Evolutionary conservation across 2,329 filamentous ascomycete genomes (phyloP), one percentile per base, ranked within the genome.

Genomic region (Aureobasidium leucospermi): DNA sequence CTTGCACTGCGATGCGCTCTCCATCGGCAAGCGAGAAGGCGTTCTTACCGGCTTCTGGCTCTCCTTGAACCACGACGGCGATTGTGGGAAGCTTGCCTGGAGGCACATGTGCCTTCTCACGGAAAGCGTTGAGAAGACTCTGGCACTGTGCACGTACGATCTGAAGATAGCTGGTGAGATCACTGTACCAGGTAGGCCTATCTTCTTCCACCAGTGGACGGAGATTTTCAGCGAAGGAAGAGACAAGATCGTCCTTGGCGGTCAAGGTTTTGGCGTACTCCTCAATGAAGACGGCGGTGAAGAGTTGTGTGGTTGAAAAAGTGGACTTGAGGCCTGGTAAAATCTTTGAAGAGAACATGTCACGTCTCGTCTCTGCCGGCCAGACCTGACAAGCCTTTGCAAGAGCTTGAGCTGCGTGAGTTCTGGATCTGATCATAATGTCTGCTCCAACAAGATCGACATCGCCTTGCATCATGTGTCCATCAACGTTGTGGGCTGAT

Each of bases 401-500:
- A 73, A 99, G 85, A 2, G 94, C 94, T 68, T 83, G 85, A 19
- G 93, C 89, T 11, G 92, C 90, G 61, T 85, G 88, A n/a, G 95
- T 87, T 65, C 93, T 89, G 7, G 92, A 96, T 62, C 93, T 85
- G 52, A 97, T 85, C 72, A 99, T 84, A 6, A 86, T 86, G 62
- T 99, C 94, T 67, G 88, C 83, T 34, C 94, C 92, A 29, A 99
- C 92, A 43, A 99, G 80, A 69, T 99, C 95, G 48, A 97, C 87
- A 68, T 99, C 95, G 55, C 95, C 94, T 70, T 93, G 89, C 78
- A 99, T 91, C 87, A 99, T 96, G 66, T 96, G 92, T 9, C 92
- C 94, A 71, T 99, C 94, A 16, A 99, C 90, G 71, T 99, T 96
- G 73, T 99, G 94, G 1, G 88, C 84, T n/a, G 88, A 82, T 4